These are phyloP conservation scores for Babesia ovis DNA, from an alignment of 169 alveolate genomes.

Conservation along the genomic window DNA sequence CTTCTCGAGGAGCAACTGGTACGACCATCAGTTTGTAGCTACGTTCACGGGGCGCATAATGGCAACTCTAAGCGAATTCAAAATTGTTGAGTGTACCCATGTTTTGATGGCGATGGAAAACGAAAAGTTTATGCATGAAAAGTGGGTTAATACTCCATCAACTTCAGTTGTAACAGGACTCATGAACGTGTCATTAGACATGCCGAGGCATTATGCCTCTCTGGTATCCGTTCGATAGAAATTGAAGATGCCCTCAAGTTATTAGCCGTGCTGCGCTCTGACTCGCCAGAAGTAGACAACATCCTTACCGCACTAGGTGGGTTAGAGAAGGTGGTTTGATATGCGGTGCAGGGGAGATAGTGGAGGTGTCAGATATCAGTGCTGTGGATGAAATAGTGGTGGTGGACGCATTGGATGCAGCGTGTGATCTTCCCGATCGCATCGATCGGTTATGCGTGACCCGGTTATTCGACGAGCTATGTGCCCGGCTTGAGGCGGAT, in stretches of 20 bases:
- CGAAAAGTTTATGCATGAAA: constrained; percentile 35
- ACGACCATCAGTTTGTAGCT: constrained; percentile 68
- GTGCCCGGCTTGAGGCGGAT: constrained; percentile 31
- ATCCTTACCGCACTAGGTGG: constrained; percentile 50
- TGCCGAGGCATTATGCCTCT: constrained; percentile 51
- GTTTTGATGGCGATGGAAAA: constrained; percentile 65
- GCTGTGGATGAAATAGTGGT: constrained; percentile 29
- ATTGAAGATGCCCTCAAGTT: constrained; percentile 47
- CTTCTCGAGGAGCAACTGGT: constrained; percentile 60
- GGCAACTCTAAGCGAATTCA: constrained; percentile 50
- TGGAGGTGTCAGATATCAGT: constrained; percentile 50
- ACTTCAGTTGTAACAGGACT: constrained; percentile 17
- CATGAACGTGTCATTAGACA: constrained; percentile 32
- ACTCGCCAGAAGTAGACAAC: constrained; percentile 16
- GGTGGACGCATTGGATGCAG: constrained; percentile 35
- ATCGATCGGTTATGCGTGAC: constrained; percentile 37
- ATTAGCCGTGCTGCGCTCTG: constrained; percentile 13
- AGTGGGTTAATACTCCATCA: constrained; percentile 1
- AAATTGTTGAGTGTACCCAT: constrained; percentile 51
- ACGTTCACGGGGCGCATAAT: constrained; percentile 58
- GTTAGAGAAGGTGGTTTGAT: neutral
- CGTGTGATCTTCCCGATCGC: constrained; percentile 24
- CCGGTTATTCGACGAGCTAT: constrained; percentile 40
- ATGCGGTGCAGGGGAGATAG: constrained; percentile 38
- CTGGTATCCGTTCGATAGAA: constrained; percentile 9